These are phyloP conservation scores for Leishmania turanica DNA, from an alignment of 208 protist species.

Conservation along the genomic window DNA sequence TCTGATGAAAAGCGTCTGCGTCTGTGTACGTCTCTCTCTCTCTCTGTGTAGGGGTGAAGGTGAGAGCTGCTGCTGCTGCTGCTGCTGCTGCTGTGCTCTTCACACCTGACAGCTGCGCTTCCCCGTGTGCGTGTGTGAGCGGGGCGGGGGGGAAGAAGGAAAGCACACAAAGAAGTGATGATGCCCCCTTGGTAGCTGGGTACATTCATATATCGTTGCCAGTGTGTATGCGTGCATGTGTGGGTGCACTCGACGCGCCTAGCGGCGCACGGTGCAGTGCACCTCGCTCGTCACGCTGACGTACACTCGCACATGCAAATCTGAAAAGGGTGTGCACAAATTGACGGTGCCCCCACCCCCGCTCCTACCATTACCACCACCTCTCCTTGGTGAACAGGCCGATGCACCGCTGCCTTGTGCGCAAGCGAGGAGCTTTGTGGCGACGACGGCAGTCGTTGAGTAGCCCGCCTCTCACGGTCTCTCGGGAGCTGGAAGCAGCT, in stretches of 20 bases:
- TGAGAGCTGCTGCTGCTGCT: neutral
- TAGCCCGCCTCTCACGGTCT: neutral
- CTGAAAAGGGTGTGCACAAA: neutral
- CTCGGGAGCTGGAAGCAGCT: neutral
- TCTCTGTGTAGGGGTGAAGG: neutral
- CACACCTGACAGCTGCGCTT: neutral
- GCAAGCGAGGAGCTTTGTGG: neutral
- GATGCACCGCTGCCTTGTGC: neutral
- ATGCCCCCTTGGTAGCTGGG: neutral
- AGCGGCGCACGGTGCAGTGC: neutral
- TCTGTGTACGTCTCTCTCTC: neutral
- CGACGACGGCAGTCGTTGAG: neutral
- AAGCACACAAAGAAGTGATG: neutral
- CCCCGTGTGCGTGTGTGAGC: neutral
- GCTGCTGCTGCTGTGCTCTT: constrained; percentile 3
- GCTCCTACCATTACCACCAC: neutral
- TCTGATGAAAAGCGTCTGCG: neutral
- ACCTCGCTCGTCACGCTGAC: neutral
- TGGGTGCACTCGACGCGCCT: neutral
- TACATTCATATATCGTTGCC: neutral
- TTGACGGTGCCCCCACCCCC: neutral
- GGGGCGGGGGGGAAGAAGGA: neutral
- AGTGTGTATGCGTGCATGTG: neutral
- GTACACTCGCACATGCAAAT: neutral
- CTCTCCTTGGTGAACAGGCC: neutral